These are phyloP conservation scores for Chytriomyces sp. DNA, from an alignment of 192 early-diverging fungal genomes.

Conservation along the genomic window DNA sequence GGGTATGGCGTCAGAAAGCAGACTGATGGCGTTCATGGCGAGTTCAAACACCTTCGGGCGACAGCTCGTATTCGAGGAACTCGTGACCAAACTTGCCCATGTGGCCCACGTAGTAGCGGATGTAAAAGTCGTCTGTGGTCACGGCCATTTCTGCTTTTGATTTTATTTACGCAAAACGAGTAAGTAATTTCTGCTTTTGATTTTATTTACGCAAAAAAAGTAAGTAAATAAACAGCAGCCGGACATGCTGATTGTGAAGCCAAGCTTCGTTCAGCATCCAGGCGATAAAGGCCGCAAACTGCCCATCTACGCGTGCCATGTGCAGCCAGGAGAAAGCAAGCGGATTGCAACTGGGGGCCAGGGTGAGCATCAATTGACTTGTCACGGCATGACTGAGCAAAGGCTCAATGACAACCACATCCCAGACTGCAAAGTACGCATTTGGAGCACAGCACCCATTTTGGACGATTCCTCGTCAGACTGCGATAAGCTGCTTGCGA, in stretches of 20 bases:
- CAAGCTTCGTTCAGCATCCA: slow-evolving; percentile 75
- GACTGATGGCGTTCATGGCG: too few relatives aligned
- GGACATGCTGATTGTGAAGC: slow-evolving; percentile 71
- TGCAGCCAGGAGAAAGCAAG: slow-evolving; percentile 75
- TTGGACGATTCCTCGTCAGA: slow-evolving; percentile 35
- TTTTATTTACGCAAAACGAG: too few relatives aligned
- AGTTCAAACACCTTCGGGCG: slow-evolving; percentile 64
- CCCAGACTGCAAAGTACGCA: slow-evolving; percentile 82
- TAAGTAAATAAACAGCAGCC: too few relatives aligned
- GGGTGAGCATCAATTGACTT: slow-evolving; percentile 48
- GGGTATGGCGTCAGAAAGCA: neutral
- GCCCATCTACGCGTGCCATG: slow-evolving; percentile 86
- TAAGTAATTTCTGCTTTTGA: too few relatives aligned
- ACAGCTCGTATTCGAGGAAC: slow-evolving; percentile 97
- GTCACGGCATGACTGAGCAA: neutral
- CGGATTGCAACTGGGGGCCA: slow-evolving; percentile 83
- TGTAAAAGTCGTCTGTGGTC: slow-evolving; percentile 57
- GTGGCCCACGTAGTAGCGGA: slow-evolving; percentile 72
- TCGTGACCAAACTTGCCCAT: slow-evolving; percentile 97
- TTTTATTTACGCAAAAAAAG: too few relatives aligned
- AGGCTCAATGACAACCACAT: neutral
- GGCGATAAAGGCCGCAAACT: slow-evolving; percentile 65
- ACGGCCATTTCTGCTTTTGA: too few relatives aligned
- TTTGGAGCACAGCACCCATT: slow-evolving; percentile 84
- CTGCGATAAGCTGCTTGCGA: slow-evolving; percentile 66